phyloP scores from a whole-genome alignment of 2,329 filamentous ascomycete genomes.

The Didymella pinodella region DNA sequence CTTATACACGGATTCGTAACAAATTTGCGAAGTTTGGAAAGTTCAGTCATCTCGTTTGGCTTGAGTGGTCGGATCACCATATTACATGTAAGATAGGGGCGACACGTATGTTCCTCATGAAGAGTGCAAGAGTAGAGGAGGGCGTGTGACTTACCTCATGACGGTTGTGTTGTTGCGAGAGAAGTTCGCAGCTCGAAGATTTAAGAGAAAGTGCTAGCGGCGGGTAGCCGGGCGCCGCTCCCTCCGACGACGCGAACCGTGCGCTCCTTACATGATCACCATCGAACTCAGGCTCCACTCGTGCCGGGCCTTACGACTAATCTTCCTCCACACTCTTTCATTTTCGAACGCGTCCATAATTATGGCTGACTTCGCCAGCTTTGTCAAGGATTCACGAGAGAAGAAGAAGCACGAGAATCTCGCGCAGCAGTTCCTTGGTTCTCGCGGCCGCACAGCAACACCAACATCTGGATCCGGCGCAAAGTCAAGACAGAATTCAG shows the following conservation, averaged over 20 bases:
- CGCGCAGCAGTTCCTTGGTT: slow-evolving; percentile 74
- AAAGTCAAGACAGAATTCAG: slow-evolving; percentile 54
- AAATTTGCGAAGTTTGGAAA: slow-evolving; percentile 20
- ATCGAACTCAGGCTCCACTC: slow-evolving; percentile 4
- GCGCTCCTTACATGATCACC: slow-evolving; percentile 13
- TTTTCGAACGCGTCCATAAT: slow-evolving; percentile 3
- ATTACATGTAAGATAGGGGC: slow-evolving; percentile 51
- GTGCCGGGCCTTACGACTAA: slow-evolving; percentile 10
- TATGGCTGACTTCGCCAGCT: slow-evolving; percentile 38
- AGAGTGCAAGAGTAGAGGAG: slow-evolving; percentile 13
- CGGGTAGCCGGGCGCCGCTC: slow-evolving; percentile 15
- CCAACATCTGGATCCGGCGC: slow-evolving; percentile 57
- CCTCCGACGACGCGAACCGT: slow-evolving; percentile 9
- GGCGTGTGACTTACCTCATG: slow-evolving; percentile 41
- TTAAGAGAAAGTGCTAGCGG: slow-evolving; percentile 22
- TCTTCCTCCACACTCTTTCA: background rate
- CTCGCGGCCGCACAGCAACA: slow-evolving; percentile 59
- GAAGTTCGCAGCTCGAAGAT: slow-evolving; percentile 27
- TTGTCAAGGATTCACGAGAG: slow-evolving; percentile 60
- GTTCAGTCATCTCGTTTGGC: slow-evolving; percentile 52
- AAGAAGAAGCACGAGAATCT: slow-evolving; percentile 75
- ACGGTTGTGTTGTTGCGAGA: slow-evolving; percentile 35
- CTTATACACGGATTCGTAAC: slow-evolving; percentile 6
- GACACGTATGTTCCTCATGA: slow-evolving; percentile 51
- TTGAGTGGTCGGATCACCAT: slow-evolving; percentile 53